Evolutionary conservation across 805 yeast species (phyloP), one percentile per base, ranked within the genome.

Genomic region (Ogataea pignaliae): DNA sequence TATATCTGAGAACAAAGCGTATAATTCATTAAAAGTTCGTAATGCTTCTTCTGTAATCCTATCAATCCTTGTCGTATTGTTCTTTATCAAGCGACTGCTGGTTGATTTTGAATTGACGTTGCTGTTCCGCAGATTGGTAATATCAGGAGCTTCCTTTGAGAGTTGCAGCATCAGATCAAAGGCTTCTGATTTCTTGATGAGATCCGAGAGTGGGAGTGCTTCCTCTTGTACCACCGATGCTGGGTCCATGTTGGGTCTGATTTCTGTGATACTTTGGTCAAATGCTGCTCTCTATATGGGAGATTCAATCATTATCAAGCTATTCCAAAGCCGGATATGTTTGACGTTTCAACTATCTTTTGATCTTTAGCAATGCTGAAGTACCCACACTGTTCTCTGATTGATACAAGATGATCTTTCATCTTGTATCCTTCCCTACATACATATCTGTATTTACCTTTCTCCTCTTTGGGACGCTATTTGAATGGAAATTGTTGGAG

Each of bases 1-100:
- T 8, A 48, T 36, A 2, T 48, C 46, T 6, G 15, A 29, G 34
- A 50, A 41, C 18, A 48, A 28, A 13, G 29, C 29, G 12, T 39
- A 14, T 2, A 42, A 17, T 12, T 18, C 12, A 12, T 9, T 14
- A 11, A 40, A 28, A 29, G 34, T 34, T 17, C 10, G 13, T 4
- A 13, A n/a, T 26, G 35, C 28, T 17, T 34, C 34, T 9, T 10
- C n/a, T 26, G 38, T 29, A 14, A 28, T 34, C 16, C 34, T 29
- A 13, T 34, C 37, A 34, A 40, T 18, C 15, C 11, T 30, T 10
- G 16, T 30, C 21, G 14, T 30, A 30, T 34, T 17, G 10, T 13
- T 14, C 8, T 11, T 14, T 29, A 21, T 10, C 26, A 21, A 21
- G 26, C 7, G 26, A 7, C 26, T 21, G 7, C 4, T 7, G 4